These are phyloP conservation scores for Serendipita vermifera DNA, from an alignment of 768 basidiomycete genomes.

Conservation along the genomic window DNA sequence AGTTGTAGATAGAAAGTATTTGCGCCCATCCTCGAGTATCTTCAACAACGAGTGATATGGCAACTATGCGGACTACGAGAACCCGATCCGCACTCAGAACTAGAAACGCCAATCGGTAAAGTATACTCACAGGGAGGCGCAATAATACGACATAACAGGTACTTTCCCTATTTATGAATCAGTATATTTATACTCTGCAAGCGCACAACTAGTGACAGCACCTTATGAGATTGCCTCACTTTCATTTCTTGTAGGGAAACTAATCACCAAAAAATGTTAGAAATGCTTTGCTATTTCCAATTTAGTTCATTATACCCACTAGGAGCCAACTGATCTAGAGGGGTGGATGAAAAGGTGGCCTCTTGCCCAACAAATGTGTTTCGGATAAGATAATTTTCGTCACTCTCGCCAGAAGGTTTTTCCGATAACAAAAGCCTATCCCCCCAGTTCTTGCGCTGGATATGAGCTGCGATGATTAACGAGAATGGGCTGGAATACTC, in stretches of 20 bases:
- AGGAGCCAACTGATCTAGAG: background rate
- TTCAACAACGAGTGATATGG: slow-evolving; percentile 17
- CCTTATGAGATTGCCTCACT: background rate
- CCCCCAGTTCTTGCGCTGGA: background rate
- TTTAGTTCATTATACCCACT: too few relatives aligned
- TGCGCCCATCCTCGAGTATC: slow-evolving; percentile 20
- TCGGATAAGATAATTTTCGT: background rate
- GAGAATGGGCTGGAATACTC: background rate
- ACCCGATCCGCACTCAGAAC: background rate
- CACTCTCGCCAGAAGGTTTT: too few relatives aligned
- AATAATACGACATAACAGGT: background rate
- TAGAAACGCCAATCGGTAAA: background rate
- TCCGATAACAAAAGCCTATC: too few relatives aligned
- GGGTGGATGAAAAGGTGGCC: background rate
- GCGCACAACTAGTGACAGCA: background rate
- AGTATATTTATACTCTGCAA: background rate
- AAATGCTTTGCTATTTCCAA: background rate
- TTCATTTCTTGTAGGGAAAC: background rate
- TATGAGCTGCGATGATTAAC: background rate
- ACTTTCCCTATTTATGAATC: background rate
- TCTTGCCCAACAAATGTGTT: background rate
- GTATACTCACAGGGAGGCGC: background rate
- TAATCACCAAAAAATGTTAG: background rate
- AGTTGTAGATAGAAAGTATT: slow-evolving; percentile 20
- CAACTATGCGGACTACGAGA: background rate